Percentiles rank a stretch among this genome's conserved stretches.
These are phyloP conservation scores for Thozetella sp. DNA, from an alignment of 495 filamentous ascomycete genomes.

Conservation along the genomic window DNA sequence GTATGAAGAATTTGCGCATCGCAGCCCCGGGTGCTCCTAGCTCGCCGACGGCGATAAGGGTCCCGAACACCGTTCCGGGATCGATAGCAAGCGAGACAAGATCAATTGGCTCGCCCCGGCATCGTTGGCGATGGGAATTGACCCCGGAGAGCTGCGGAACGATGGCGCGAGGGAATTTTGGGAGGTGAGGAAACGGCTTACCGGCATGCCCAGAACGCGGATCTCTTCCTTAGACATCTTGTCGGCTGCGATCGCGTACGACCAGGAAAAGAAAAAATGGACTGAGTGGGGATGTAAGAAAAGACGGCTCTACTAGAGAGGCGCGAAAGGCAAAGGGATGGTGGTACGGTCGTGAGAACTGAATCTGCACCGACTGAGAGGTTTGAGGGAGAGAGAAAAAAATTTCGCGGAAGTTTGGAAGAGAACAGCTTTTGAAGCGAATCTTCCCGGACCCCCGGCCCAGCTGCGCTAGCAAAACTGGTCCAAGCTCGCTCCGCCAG, in stretches of 20 bases:
- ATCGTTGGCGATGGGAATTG: conserved; percentile 17
- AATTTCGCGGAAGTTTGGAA: conserved; percentile 41
- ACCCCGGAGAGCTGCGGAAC: conserved; percentile 11
- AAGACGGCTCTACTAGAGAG: conserved; percentile 35
- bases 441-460: conserved; percentile 29
- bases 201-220: conserved; percentile 85
- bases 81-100: too few relatives aligned
- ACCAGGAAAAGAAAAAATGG: conserved; percentile 41
- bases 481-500: conserved; percentile 7
- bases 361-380: conserved; percentile 12
- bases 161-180: conserved; percentile 45
- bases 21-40: conserved; percentile 1
- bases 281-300: conserved; percentile 47
- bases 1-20: neutral
- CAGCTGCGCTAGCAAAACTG: neutral
- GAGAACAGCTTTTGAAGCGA: conserved; percentile 35
- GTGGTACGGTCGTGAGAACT: conserved; percentile 18
- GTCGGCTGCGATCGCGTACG: conserved; percentile 42
- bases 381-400: conserved; percentile 39
- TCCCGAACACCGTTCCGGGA: conserved; percentile 14
- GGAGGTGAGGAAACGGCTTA: conserved; percentile 41
- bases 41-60: conserved; percentile 4
- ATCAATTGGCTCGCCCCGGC: conserved; percentile 24
- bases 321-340: conserved; percentile 28
- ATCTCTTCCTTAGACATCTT: conserved; percentile 62